Evolutionary conservation across 2,329 filamentous ascomycete genomes (phyloP).

Genomic region (Drechslerella stenobrocha): DNA sequence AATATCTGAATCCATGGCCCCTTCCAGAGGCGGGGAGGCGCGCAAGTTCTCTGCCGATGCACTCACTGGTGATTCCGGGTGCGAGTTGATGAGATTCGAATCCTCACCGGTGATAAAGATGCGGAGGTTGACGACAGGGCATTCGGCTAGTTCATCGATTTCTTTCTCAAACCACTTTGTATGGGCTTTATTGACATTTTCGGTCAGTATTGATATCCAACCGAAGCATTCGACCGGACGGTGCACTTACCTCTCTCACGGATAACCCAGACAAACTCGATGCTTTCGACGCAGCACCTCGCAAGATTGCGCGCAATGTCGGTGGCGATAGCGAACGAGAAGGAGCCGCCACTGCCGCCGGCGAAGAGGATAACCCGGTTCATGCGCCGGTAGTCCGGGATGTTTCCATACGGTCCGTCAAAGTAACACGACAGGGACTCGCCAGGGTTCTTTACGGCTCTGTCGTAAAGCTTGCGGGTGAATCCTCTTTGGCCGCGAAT

Average conservation of each 20-base stretch:
- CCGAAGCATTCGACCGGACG: not conserved
- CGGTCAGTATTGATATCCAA: not conserved
- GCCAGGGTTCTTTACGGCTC: constrained; percentile 61
- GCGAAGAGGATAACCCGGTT: constrained; percentile 65
- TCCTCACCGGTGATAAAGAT: constrained; percentile 56
- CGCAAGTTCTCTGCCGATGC: constrained; percentile 36
- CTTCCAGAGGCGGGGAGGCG: constrained; percentile 17
- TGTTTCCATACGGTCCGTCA: constrained; percentile 65
- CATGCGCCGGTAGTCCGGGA: constrained; percentile 61
- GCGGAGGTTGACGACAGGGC: constrained; percentile 52
- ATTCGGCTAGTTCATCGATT: constrained; percentile 53
- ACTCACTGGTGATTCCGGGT: constrained; percentile 43
- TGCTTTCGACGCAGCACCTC: constrained; percentile 54
- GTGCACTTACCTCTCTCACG: constrained; percentile 57
- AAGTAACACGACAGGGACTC: constrained; percentile 60
- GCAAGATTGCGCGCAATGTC: constrained; percentile 59
- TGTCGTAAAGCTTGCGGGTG: constrained; percentile 62
- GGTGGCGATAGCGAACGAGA: constrained; percentile 61
- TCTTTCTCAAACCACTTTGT: constrained; percentile 52
- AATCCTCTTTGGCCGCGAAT: constrained; percentile 65
- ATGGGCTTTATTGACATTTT: constrained; percentile 36
- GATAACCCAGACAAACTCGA: constrained; percentile 61
- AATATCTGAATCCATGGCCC: constrained; percentile 29
- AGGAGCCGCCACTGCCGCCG: constrained; percentile 66
- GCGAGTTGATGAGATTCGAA: constrained; percentile 53